A percentile compares a stretch with the other conserved stretches of the same genome.
Evolutionary conservation across 208 protist species (phyloP).

Genomic region (Trypanosoma caninum): DNA sequence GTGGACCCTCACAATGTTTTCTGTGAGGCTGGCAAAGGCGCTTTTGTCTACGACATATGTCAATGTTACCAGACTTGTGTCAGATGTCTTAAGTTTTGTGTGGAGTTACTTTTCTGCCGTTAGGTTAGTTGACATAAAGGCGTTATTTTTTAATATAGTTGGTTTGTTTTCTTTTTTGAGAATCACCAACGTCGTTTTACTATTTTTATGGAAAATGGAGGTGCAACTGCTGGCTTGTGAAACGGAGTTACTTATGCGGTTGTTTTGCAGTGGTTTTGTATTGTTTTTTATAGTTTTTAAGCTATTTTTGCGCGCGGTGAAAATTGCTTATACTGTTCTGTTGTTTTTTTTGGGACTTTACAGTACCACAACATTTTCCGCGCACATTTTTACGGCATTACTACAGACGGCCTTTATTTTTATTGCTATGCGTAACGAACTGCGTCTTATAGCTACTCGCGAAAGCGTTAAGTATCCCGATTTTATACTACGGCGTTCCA

Average conservation of each 20-base stretch:
- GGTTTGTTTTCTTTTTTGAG: not conserved
- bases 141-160: not conserved
- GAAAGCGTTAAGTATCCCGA: constrained; percentile 12
- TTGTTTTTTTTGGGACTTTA: constrained; percentile 26
- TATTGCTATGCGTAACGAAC: constrained; percentile 64
- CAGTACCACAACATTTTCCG: constrained; percentile 54
- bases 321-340: not conserved
- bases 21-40: not conserved
- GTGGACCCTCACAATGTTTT: constrained; percentile 29
- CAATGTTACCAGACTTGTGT: not conserved
- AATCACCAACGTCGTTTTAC: not conserved
- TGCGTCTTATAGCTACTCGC: constrained; percentile 31
- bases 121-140: not conserved
- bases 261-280: not conserved
- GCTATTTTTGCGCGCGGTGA: not conserved
- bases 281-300: not conserved
- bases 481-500: constrained; percentile 24
- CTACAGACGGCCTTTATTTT: constrained; percentile 65
- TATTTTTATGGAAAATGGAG: constrained; percentile 18
- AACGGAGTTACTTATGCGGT: constrained; percentile 9
- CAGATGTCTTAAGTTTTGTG: not conserved
- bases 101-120: not conserved
- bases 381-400: constrained; percentile 48
- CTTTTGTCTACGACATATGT: not conserved
- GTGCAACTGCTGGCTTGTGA: constrained; percentile 31